A percentile compares a stretch with the other conserved stretches of the same genome.
Evolutionary conservation across 257 asterid species (phyloP).

Genomic region (Vinca minor): DNA sequence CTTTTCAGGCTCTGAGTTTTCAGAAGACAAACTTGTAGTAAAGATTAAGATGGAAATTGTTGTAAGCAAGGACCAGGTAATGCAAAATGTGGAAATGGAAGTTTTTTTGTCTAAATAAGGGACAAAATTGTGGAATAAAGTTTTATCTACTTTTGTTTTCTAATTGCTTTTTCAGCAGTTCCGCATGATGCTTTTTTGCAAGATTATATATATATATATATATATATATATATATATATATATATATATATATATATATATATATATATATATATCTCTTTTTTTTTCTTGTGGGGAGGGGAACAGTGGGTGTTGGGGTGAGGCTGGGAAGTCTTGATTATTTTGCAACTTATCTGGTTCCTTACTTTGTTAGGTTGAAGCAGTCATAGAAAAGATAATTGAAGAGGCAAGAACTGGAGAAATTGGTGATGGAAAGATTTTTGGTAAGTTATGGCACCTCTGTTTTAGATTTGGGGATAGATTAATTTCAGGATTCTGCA

Average conservation of each 20-base stretch:
- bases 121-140: neutral
- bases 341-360: constrained; percentile 7
- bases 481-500: neutral
- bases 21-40: constrained; percentile 71
- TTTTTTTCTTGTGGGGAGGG: neutral
- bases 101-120: neutral
- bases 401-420: constrained; percentile 92
- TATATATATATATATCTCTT: neutral
- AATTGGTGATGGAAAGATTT: constrained; percentile 95
- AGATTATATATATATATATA: neutral
- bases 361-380: constrained; percentile 60
- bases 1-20: constrained; percentile 77
- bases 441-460: constrained; percentile 39
- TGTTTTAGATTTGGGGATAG: constrained; percentile 2
- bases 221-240: too few species aligned
- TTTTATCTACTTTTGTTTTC: neutral
- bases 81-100: constrained; percentile 2
- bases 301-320: neutral
- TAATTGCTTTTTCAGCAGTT: neutral
- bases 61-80: constrained; percentile 87
- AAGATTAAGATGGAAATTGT: constrained; percentile 96
- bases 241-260: too few species aligned
- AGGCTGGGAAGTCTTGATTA: neutral
- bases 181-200: neutral
- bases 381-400: constrained; percentile 68